Evolutionary conservation across 2,329 filamentous ascomycete genomes (phyloP), one percentile per base, ranked within the genome.

Genomic region (Chaetomium globosum): DNA sequence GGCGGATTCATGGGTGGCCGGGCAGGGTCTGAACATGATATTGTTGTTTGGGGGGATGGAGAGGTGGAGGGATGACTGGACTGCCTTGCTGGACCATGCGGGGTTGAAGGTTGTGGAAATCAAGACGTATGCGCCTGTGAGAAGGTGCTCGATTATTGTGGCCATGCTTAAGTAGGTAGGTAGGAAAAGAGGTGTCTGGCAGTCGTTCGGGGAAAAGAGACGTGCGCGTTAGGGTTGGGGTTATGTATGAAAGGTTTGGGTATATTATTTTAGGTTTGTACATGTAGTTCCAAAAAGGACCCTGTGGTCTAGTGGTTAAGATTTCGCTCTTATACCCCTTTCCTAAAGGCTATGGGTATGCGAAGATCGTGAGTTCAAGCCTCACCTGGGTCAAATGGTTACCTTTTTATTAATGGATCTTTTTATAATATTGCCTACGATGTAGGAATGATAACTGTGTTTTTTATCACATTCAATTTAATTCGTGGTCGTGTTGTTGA

Each of bases 291-390:
- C 43, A 46, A 36, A 55, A 63, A 65, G 61, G 66, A 54, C 65
- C 67, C 67, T 65, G 67, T 68, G 67, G 67, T 68, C 64, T 65
- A 68, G 67, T 62, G 67, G 67, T 68, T 68, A 68, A 65, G 64
- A 68, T 63, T 61, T 68, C 67, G 67, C 65, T 68, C 67, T 68
- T 68, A 68, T 68, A 68, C 67, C 67, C 61, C 64, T 65, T n/a
- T 43, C 39, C 21, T 53, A 16, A 58, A 59, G 62, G 66, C 65
- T 33, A 63, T 66, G 59, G 67, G 64, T 68, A 68, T 68, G 67
- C 67, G 67, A 68, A 59, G 67, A 65, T 68, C 67, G 67, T 36
- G 67, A 62, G 67, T 68, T 68, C 67, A 68, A 68, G 66, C 67
- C 67, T 62, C 67, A 39, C 65, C 65, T 65, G 65, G 65, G 65